A percentile compares a stretch with the other conserved stretches of the same genome.
Evolutionary conservation across 768 basidiomycete species (phyloP).

Genomic region (Mycena latifolia): DNA sequence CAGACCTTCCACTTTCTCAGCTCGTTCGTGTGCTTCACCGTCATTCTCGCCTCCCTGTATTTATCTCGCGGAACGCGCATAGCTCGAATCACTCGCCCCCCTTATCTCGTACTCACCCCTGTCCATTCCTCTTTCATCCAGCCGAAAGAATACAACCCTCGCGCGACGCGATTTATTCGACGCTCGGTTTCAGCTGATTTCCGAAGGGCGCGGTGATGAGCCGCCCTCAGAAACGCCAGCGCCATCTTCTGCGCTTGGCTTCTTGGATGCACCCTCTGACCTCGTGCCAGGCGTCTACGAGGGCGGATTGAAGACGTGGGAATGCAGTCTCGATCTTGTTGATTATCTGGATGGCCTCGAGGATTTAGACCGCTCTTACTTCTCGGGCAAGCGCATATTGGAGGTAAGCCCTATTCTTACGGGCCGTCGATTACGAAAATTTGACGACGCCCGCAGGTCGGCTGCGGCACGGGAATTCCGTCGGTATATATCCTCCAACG

Average conservation of each 20-base stretch:
- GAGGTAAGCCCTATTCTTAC: conserved; percentile 67
- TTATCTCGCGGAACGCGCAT: conserved; percentile 38
- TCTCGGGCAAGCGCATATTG: conserved; percentile 67
- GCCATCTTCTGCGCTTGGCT: conserved; percentile 59
- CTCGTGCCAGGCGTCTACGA: conserved; percentile 94
- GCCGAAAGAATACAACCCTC: conserved; percentile 53
- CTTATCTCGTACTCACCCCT: conserved; percentile 87
- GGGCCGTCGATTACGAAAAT: background rate
- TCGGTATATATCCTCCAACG: conserved; percentile 77
- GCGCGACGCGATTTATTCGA: conserved; percentile 93
- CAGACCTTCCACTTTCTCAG: conserved; percentile 26
- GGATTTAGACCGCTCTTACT: conserved; percentile 28
- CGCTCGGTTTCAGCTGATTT: conserved; percentile 93
- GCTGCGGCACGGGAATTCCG: conserved; percentile 94
- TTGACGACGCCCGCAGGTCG: conserved; percentile 65
- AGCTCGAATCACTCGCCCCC: conserved; percentile 79
- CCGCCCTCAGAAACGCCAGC: conserved; percentile 23
- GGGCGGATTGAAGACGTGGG: conserved; percentile 98
- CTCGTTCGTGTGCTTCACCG: conserved; percentile 48
- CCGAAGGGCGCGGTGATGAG: conserved; percentile 55
- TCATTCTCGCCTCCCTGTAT: conserved; percentile 27
- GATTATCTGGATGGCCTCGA: conserved; percentile 64
- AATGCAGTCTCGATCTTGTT: conserved; percentile 91
- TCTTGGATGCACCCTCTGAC: conserved; percentile 88
- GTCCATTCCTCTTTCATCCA: conserved; percentile 57